These are phyloP conservation scores for Rhynchosporium agropyri DNA, from an alignment of 2,329 filamentous ascomycete genomes.

Conservation along the genomic window DNA sequence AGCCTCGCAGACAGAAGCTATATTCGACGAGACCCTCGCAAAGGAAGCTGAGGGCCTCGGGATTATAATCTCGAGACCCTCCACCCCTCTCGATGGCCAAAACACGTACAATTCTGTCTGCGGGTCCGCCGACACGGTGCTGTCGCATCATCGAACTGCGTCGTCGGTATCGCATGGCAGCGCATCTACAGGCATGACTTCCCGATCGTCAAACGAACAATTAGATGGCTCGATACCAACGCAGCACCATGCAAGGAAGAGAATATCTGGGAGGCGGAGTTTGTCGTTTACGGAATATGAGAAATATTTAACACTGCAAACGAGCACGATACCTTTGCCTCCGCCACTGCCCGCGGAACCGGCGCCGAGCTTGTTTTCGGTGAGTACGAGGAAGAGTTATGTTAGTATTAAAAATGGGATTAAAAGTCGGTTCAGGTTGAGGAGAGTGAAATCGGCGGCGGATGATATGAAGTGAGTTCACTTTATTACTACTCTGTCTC, in stretches of 20 bases:
- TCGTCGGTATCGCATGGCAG: constrained; percentile 38
- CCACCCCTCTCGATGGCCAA: constrained; percentile 22
- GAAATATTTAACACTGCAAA: constrained; percentile 36
- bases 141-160: constrained; percentile 35
- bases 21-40: constrained; percentile 34
- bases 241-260: constrained; percentile 25
- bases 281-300: constrained; percentile 41
- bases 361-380: constrained; percentile 39
- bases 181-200: constrained; percentile 38
- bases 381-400: constrained; percentile 38
- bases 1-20: constrained; percentile 34
- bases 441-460: constrained; percentile 27
- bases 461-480: constrained; percentile 36
- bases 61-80: constrained; percentile 34
- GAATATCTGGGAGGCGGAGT: constrained; percentile 30
- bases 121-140: constrained; percentile 34
- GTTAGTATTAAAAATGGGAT: constrained; percentile 37
- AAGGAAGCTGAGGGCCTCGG: constrained; percentile 38
- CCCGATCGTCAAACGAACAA: constrained; percentile 35
- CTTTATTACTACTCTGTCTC: background rate
- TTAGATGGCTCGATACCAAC: constrained; percentile 12
- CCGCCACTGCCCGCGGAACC: constrained; percentile 31
- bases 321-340: constrained; percentile 23
- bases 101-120: constrained; percentile 31
- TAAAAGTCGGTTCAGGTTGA: constrained; percentile 32